phyloP scores from a whole-genome alignment of 345 rosid species.

The Populus deltoides region DNA sequence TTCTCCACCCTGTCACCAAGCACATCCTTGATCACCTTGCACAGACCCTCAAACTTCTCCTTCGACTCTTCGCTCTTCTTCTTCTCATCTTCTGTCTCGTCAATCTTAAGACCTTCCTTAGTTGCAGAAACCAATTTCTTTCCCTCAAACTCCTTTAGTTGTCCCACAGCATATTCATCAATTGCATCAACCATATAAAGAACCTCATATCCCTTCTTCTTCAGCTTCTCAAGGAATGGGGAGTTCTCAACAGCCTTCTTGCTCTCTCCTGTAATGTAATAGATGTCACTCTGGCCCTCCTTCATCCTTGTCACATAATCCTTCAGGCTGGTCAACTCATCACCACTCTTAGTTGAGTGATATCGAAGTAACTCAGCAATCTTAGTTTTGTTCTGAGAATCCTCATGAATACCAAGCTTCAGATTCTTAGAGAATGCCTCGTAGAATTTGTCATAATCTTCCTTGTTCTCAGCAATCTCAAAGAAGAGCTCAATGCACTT shows the following conservation, averaged over 20 bases:
- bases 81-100: slow-evolving; percentile 17
- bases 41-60: slow-evolving; percentile 18
- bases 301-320: slow-evolving; percentile 30
- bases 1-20: slow-evolving; percentile 21
- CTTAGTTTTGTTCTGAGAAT: slow-evolving; percentile 13
- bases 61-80: slow-evolving; percentile 7
- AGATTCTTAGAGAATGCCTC: slow-evolving; percentile 21
- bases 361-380: slow-evolving; percentile 16
- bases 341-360: slow-evolving; percentile 29
- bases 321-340: slow-evolving; percentile 26
- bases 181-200: slow-evolving; percentile 20
- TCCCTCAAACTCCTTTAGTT: slow-evolving; percentile 16
- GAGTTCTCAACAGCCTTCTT: slow-evolving; percentile 27
- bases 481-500: slow-evolving; percentile 27
- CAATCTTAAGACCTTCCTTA: slow-evolving; percentile 20
- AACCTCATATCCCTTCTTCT: slow-evolving; percentile 19
- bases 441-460: slow-evolving; percentile 20
- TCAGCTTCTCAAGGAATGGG: slow-evolving; percentile 23
- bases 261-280: slow-evolving; percentile 28
- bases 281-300: slow-evolving; percentile 27
- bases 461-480: slow-evolving; percentile 27
- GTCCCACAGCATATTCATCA: slow-evolving; percentile 19
- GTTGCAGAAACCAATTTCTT: slow-evolving; percentile 23
- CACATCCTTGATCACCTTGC: slow-evolving; percentile 23
- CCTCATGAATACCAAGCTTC: slow-evolving; percentile 17